Evolutionary conservation across 2,329 filamentous ascomycete genomes (phyloP).

Genomic region (Remersonia thermophila): DNA sequence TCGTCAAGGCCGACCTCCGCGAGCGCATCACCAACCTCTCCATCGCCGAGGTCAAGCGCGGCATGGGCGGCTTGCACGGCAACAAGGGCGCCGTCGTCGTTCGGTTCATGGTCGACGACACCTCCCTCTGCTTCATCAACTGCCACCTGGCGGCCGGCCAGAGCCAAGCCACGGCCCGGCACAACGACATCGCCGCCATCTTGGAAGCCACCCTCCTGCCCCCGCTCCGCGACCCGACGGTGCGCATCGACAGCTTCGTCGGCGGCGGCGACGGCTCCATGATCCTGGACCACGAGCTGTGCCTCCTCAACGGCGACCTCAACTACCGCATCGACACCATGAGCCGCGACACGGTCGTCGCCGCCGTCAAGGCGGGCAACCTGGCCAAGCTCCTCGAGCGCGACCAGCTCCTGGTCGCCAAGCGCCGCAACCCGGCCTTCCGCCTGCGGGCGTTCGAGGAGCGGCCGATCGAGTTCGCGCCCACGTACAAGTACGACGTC

Average conservation of each 20-base stretch:
- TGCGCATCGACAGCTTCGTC: conserved; percentile 66
- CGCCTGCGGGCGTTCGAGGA: conserved; percentile 84
- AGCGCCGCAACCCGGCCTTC: conserved; percentile 81
- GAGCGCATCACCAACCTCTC: conserved; percentile 65
- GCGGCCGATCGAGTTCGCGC: conserved; percentile 77
- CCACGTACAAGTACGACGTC: conserved; percentile 98
- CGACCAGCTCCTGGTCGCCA: conserved; percentile 82
- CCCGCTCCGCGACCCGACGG: conserved; percentile 51
- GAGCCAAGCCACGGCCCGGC: conserved; percentile 75
- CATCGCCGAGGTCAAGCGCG: conserved; percentile 80
- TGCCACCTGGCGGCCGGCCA: conserved; percentile 95
- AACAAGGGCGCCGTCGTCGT: conserved; percentile 92
- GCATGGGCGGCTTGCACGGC: conserved; percentile 87
- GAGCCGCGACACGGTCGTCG: conserved; percentile 83
- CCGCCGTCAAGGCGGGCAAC: conserved; percentile 70
- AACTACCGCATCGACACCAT: conserved; percentile 99
- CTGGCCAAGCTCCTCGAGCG: conserved; percentile 77
- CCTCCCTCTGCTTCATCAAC: conserved; percentile 89
- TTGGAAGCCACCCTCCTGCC: conserved; percentile 71
- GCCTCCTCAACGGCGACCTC: conserved; percentile 86
- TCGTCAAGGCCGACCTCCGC: conserved; percentile 71
- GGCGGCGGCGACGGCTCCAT: conserved; percentile 91
- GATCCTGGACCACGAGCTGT: conserved; percentile 96
- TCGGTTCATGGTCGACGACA: conserved; percentile 89
- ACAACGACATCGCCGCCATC: conserved; percentile 85